Evolutionary conservation across 768 basidiomycete genomes (phyloP).

Genomic region (Pholiota conissans): DNA sequence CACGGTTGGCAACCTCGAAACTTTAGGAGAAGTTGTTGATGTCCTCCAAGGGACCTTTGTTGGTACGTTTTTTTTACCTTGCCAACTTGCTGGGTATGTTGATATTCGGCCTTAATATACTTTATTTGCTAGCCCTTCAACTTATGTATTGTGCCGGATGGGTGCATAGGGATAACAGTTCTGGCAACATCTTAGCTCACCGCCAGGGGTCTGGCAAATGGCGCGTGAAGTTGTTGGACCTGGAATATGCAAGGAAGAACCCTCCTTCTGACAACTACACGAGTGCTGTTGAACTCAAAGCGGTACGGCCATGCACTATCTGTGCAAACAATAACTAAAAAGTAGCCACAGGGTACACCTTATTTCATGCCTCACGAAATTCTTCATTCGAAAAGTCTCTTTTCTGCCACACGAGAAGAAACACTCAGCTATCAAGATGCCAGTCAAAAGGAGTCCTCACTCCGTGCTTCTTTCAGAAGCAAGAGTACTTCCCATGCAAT

Average conservation of each 20-base stretch:
- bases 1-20: slow-evolving; percentile 2
- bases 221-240: slow-evolving; percentile 6
- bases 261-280: not conserved
- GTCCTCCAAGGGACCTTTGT: not conserved
- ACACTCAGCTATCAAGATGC: too few species aligned
- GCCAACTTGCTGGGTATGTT: not conserved
- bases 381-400: not conserved
- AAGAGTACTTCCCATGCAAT: too few species aligned
- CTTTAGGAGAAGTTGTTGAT: slow-evolving; percentile 6
- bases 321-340: not conserved
- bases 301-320: not conserved
- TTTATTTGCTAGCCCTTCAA: slow-evolving; percentile 4
- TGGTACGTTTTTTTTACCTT: slow-evolving; percentile 1
- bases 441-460: too few species aligned
- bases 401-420: not conserved
- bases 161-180: slow-evolving; percentile 15
- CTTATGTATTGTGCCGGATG: slow-evolving; percentile 11
- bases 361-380: slow-evolving; percentile 15
- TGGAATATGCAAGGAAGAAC: slow-evolving; percentile 8
- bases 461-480: too few species aligned
- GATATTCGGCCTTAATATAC: not conserved
- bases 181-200: slow-evolving; percentile 10
- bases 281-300: not conserved
- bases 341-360: slow-evolving; percentile 11
- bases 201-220: not conserved